Evolutionary conservation across 306 rosid species (phyloP), one percentile per base, ranked within the genome.

Genomic region (Acacia crassicarpa): DNA sequence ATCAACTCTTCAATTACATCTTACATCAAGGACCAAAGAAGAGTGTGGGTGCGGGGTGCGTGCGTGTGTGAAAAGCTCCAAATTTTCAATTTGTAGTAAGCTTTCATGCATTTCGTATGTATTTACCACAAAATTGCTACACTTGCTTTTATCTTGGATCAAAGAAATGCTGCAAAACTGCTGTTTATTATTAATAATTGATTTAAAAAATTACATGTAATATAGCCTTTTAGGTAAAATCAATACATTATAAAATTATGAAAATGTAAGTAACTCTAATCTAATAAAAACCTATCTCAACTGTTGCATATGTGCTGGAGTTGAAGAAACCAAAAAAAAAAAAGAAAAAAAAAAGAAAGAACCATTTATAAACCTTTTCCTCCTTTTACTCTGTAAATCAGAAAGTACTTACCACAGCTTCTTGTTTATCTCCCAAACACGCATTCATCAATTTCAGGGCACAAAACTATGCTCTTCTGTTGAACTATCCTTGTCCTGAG

Each of bases 261-360:
- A 82, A 88, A 85, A 69, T 78, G 76, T 77, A 84, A 86, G 85
- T 85, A 78, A 82, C 79, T 88, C 85, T 84, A 49, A 84, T 80
- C 88, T 87, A 84, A 66, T 65, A 67, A 84, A 78, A 78, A 63
- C 87, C 89, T 85, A 83, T 75, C 74, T 85, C 78, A 73, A 79
- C 82, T 84, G 68, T 78, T 68, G 74, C 79, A 85, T 71, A 51
- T 82, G 74, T 66, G 62, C 84, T 72, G 61, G 72, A 81, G 73
- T 72, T 17, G 68, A 54, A 78, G 35, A 44, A n/a, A 59, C 14
- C 3, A 61, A 82, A 80, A 67, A 51, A 81, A 6, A 33, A 33
- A 33, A 33, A 27, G 27, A 27, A 27, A 33, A 33, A 33, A 33
- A 0, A 27, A 27, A 33, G 4, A 33, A 33, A 0, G 41, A 38